Percentiles rank a stretch among this genome's conserved stretches.
Evolutionary conservation across 768 basidiomycete genomes (phyloP).

Genomic region (Suillus occidentalis): DNA sequence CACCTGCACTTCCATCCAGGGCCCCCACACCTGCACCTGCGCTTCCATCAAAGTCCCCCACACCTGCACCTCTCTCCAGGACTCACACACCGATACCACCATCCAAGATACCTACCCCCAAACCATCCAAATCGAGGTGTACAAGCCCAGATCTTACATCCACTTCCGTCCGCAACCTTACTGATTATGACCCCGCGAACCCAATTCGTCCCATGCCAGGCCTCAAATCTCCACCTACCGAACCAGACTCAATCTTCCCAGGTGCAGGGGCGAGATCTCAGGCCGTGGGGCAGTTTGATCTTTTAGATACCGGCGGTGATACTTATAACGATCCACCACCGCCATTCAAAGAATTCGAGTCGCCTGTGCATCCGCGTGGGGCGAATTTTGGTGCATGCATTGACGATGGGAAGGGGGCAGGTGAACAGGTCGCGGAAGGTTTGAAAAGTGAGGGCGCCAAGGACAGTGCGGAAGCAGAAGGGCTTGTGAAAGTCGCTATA

Average conservation of each 20-base stretch:
- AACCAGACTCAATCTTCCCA: background rate
- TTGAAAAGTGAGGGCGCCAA: too few relatives aligned
- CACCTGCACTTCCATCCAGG: background rate
- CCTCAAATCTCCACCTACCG: conserved; percentile 1
- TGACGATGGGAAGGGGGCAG: background rate
- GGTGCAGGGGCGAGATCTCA: background rate
- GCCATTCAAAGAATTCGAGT: conserved; percentile 1
- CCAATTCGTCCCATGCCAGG: conserved; percentile 4
- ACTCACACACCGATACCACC: background rate
- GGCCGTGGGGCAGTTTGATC: conserved; percentile 8
- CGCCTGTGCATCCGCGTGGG: background rate
- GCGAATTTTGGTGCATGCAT: background rate
- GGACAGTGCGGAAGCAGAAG: too few relatives aligned
- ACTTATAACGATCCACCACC: conserved; percentile 10
- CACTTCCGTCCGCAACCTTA: conserved; percentile 7
- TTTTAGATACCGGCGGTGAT: conserved; percentile 8
- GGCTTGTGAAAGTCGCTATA: too few relatives aligned
- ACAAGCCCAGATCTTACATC: background rate
- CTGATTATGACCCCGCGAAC: background rate
- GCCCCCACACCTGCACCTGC: background rate
- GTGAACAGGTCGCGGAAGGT: background rate
- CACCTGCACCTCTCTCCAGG: background rate
- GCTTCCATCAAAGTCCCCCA: background rate
- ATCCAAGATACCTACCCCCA: background rate
- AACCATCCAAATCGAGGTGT: background rate